Conservation (phyloP, 805 yeast species). For the Ogataea ramenticola region DNA sequence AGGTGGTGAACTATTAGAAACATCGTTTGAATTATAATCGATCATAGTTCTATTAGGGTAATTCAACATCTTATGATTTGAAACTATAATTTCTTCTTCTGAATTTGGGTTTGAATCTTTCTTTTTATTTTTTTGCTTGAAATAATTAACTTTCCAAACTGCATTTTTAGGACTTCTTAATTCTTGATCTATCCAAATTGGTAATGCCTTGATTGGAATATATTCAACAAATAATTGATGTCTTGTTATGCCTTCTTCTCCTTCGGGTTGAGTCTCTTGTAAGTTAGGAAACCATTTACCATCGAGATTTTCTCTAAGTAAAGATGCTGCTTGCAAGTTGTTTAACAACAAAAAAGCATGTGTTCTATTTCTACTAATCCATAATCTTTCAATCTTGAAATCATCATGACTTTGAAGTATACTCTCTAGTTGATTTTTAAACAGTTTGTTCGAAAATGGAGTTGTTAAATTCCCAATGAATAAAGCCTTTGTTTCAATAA, state of each 20-base stretch:
- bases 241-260: constrained; percentile 12
- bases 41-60: constrained; percentile 21
- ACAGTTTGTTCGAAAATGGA: constrained; percentile 30
- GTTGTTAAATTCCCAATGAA: constrained; percentile 36
- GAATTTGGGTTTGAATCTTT: constrained; percentile 12
- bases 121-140: not conserved
- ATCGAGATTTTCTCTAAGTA: constrained; percentile 27
- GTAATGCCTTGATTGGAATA: constrained; percentile 38
- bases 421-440: constrained; percentile 29
- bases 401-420: constrained; percentile 18
- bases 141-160: constrained; percentile 35
- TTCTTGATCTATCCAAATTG: constrained; percentile 40
- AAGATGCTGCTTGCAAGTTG: constrained; percentile 33
- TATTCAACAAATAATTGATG: constrained; percentile 32
- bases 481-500: constrained; percentile 34
- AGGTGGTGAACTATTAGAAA: too few species aligned
- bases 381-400: constrained; percentile 33
- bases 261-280: not conserved
- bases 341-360: constrained; percentile 36
- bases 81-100: constrained; percentile 18
- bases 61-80: constrained; percentile 26
- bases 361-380: constrained; percentile 34
- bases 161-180: constrained; percentile 37
- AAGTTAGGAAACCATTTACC: constrained; percentile 27
- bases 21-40: not conserved